Percentiles rank a stretch among this genome's conserved stretches.
Evolutionary conservation across 2,329 filamentous ascomycete genomes (phyloP).

Genomic region (Aspergillus tamarii): DNA sequence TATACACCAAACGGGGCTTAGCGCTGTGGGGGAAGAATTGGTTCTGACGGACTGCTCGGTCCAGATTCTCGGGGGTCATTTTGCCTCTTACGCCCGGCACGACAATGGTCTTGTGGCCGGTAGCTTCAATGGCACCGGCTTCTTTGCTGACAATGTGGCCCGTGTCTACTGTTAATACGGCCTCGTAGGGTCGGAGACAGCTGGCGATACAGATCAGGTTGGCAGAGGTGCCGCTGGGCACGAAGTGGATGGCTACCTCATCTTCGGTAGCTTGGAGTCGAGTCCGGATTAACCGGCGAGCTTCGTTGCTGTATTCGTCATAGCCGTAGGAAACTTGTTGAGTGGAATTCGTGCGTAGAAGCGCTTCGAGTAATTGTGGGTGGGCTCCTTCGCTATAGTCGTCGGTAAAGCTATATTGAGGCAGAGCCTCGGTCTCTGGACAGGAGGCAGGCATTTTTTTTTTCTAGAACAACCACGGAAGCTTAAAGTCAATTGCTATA

Average conservation of each 20-base stretch:
- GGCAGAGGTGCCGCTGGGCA: conserved; percentile 56
- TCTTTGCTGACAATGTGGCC: conserved; percentile 56
- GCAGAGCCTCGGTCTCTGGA: conserved; percentile 20
- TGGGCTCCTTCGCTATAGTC: conserved; percentile 59
- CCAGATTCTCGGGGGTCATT: conserved; percentile 49
- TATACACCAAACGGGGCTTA: conserved; percentile 55
- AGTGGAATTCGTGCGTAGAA: conserved; percentile 48
- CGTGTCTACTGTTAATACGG: conserved; percentile 54
- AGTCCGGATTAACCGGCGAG: conserved; percentile 46
- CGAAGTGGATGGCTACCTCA: conserved; percentile 54
- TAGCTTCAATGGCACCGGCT: conserved; percentile 56
- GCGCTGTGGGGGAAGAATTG: conserved; percentile 58
- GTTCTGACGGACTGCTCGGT: conserved; percentile 51
- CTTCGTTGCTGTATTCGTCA: conserved; percentile 50
- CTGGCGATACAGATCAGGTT: conserved; percentile 58
- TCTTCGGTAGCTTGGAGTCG: conserved; percentile 36
- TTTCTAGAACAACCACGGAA: not conserved
- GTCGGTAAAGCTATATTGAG: conserved; percentile 53
- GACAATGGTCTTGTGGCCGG: conserved; percentile 57
- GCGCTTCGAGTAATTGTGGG: conserved; percentile 52
- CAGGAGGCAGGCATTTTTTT: conserved; percentile 11
- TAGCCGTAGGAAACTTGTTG: conserved; percentile 54
- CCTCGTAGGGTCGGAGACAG: conserved; percentile 55
- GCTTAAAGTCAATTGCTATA: not conserved
- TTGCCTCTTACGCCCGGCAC: conserved; percentile 53